Base-by-base conservation (phyloP, 805 yeast genomes). In the Cyberlindnera misumaiensis region DNA sequence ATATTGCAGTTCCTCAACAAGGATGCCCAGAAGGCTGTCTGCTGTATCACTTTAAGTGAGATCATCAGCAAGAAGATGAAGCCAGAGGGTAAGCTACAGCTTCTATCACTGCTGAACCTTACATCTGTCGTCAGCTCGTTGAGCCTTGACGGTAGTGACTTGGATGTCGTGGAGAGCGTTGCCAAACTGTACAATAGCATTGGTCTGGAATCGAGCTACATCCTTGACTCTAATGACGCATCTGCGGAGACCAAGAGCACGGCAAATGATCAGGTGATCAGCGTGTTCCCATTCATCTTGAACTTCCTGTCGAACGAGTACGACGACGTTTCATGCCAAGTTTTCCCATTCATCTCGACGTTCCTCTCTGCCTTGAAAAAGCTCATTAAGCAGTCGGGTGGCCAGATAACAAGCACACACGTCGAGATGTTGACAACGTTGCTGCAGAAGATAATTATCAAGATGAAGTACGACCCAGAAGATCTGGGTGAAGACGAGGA, bases 241-340 rank as follows among this genome's bases (percentile, higher is more conserved):
- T 49, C 62, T 12, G 47, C 65, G 18, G 64, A 63, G 29, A 40
- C 53, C 3, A 66, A 65, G 30, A 47, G 46, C 20, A 57, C 63
- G 51, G 73, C 75, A 15, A 63, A 69, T 41, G 65, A 63, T 32
- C 72, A 77, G 48, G 65, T 85, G 14, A 58, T 78, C 22, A 73
- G 75, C 40, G 65, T 84, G 14, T 75, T 86, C 67, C 96, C 97
- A 16, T 67, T 78, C 24, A 67, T 83, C 7, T 70, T 90, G 42
- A 70, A 70, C 42, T 85, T 82, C 47, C 70, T 93, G 55, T 72
- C 76, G 24, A 83, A 87, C 57, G 95, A 82, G 46, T 88, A 81
- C 54, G 97, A 93, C 59, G 97, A 93, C 48, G 81, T 90, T 11
- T 77, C 94, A 1, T 68, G 73, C 28, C 95, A 86, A 58, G 83